phyloP scores from a whole-genome alignment of 257 asterid genomes.

The Solanum stenotomum region DNA sequence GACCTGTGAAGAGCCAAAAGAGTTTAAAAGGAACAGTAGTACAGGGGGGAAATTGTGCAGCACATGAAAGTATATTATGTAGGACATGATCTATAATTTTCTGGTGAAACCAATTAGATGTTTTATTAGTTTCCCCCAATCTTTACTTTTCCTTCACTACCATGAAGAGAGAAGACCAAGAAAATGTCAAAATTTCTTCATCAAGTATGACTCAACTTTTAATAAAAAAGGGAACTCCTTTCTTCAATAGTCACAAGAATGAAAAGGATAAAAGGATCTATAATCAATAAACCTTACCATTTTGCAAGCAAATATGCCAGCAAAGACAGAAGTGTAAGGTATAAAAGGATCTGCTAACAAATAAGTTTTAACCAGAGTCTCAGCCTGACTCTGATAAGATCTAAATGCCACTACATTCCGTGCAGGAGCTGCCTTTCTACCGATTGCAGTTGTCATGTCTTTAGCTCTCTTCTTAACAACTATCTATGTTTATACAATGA shows the following conservation, averaged over 20 bases:
- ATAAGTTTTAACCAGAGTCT: conserved; percentile 59
- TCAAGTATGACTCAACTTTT: background rate
- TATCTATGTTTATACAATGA: background rate
- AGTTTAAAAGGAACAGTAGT: background rate
- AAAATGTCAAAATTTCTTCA: background rate
- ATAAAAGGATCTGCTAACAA: conserved; percentile 74
- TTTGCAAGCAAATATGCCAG: conserved; percentile 73
- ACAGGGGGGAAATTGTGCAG: background rate
- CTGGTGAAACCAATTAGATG: background rate
- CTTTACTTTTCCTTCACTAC: background rate
- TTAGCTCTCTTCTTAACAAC: background rate
- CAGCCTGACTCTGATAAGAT: conserved; percentile 68
- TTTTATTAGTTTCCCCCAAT: background rate
- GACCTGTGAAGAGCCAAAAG: conserved; percentile 35
- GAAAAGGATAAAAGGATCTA: conserved; percentile 2
- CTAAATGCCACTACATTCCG: conserved; percentile 47
- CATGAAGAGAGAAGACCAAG: background rate
- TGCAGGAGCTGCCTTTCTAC: conserved; percentile 45
- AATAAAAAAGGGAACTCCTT: background rate
- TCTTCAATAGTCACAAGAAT: background rate
- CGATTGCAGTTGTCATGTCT: background rate
- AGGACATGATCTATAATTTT: background rate
- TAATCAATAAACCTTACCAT: conserved; percentile 41
- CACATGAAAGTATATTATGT: background rate
- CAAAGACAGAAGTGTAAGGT: conserved; percentile 70